Evolutionary conservation across 495 filamentous ascomycete genomes (phyloP), one percentile per base, ranked within the genome.

Genomic region (Tuber indicum): DNA sequence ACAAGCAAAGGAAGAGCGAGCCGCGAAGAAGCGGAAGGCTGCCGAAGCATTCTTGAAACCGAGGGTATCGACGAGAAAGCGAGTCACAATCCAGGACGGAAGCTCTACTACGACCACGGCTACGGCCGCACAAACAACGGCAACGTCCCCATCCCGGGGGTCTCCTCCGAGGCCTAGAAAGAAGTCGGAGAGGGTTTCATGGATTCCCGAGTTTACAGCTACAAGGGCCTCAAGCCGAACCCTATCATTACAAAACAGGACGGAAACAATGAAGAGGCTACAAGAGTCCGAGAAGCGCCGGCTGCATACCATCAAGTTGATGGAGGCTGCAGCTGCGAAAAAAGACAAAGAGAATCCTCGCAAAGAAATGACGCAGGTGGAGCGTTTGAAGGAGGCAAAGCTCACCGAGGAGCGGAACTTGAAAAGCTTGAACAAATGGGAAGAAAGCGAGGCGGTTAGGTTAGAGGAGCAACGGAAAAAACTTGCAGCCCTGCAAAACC

Each of bases 381-480:
- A 98, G 77, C 91, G 93, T 47, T 86, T 99, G 62, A 90, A 89
- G 19, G 93, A 97, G 84, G 96, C 95, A 39, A 94, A 91, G 42
- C 86, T 91, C 79, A 89, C 94, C 44, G 95, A 98, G 84, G 90
- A 90, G 84, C 86, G 89, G 76, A 99, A 98, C 81, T 88, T 91
- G 72, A 97, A 95, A 87, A 97, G 93, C 86, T 85, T 99, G 81
- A 97, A 94, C 81, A 88, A 92, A 58, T 99, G 96, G 95, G 95
- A 98, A 85, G 92, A 93, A 83, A 91, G 91, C 21, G 96, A 99
- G 86, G 92, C 92, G 85, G 88, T 89, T 81, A 89, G 94, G 76
- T 91, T 93, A 42, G 93, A 96, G 82, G 93, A 95, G 84, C 87
- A 93, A 81, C 87, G 89, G 83, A 90, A 89, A 41, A 95, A 92